phyloP scores from a whole-genome alignment of 2,329 filamentous ascomycete species.

The Botrytis pseudocinerea region DNA sequence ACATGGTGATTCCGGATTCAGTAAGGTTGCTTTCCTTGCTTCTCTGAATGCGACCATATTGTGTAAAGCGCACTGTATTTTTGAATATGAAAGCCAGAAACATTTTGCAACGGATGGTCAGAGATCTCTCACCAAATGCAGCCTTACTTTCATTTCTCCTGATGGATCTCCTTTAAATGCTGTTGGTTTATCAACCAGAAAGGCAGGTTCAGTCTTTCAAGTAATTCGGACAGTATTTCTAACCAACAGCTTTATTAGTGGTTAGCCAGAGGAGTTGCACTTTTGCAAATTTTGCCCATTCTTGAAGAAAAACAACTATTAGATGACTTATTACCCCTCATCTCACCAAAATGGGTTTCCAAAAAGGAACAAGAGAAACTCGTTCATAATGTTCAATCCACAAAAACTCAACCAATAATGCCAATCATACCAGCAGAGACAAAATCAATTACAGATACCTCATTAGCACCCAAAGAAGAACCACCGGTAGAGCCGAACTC shows the following conservation, averaged over 20 bases:
- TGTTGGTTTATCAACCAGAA: background rate
- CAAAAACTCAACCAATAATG: background rate
- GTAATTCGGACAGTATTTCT: background rate
- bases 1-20: background rate
- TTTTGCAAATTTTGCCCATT: constrained; percentile 9
- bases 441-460: background rate
- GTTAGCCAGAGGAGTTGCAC: background rate
- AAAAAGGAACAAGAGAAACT: background rate
- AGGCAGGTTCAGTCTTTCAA: background rate
- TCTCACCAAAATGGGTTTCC: background rate
- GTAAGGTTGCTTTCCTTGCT: background rate
- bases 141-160: background rate
- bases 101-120: background rate
- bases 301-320: constrained; percentile 11
- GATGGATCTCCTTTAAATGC: background rate
- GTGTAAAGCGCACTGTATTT: background rate
- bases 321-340: background rate
- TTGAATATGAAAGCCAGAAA: background rate
- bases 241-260: background rate
- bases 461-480: background rate
- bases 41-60: background rate
- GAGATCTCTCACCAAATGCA: background rate
- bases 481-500: background rate
- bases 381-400: background rate
- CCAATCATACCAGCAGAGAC: background rate